Conservation (phyloP, 768 basidiomycete species). For the Lactarius quietus region DNA sequence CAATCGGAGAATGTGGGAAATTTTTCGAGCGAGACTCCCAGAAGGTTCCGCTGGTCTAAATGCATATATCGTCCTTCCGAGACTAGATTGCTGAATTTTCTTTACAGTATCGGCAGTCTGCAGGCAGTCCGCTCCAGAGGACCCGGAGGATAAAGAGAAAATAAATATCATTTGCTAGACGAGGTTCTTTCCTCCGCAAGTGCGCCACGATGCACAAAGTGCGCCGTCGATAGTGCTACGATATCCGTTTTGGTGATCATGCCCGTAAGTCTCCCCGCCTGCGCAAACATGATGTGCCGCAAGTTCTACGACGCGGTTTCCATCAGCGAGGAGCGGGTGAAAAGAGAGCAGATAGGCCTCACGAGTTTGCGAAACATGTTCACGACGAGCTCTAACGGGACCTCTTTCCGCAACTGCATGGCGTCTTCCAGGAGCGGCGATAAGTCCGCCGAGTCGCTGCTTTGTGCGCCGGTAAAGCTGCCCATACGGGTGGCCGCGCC, state of each 20-base stretch:
- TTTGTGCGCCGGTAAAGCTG: slow-evolving; percentile 4
- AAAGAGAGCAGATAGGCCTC: slow-evolving; percentile 2
- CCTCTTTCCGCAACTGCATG: slow-evolving; percentile 61
- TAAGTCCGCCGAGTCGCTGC: slow-evolving; percentile 29
- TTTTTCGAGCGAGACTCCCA: too few species aligned
- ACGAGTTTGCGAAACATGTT: slow-evolving; percentile 74
- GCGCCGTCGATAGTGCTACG: slow-evolving; percentile 52
- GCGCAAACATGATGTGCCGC: slow-evolving; percentile 64
- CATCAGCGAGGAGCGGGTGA: slow-evolving; percentile 13
- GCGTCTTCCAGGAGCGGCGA: slow-evolving; percentile 42
- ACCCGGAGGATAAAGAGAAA: background rate
- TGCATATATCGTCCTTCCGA: too few species aligned
- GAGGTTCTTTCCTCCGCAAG: slow-evolving; percentile 15
- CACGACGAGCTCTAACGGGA: slow-evolving; percentile 67
- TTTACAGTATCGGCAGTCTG: background rate
- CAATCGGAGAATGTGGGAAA: too few species aligned
- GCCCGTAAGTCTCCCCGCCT: slow-evolving; percentile 54
- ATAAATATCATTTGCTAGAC: background rate
- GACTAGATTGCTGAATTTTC: too few species aligned
- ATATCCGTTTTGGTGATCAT: slow-evolving; percentile 69
- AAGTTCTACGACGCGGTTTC: slow-evolving; percentile 46
- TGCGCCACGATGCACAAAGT: slow-evolving; percentile 51
- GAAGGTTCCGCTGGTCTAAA: too few species aligned
- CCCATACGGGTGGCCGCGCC: slow-evolving; percentile 13
- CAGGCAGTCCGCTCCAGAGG: background rate